Evolutionary conservation across 768 basidiomycete species (phyloP).

Genomic region (Asterophora parasitica): DNA sequence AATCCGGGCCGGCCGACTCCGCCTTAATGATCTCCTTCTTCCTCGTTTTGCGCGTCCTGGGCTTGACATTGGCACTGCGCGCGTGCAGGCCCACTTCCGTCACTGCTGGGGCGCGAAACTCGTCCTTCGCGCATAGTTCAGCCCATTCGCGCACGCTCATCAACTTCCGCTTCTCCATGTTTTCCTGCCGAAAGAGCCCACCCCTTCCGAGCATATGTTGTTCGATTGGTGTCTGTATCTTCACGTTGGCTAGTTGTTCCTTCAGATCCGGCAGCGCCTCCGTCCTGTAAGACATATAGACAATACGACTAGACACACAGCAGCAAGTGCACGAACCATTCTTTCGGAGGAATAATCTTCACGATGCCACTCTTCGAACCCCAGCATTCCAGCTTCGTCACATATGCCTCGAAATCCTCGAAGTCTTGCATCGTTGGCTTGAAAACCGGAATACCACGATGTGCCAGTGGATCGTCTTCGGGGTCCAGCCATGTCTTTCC

Average conservation of each 20-base stretch:
- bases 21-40: constrained; percentile 35
- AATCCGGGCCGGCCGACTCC: constrained; percentile 42
- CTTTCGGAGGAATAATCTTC: constrained; percentile 91
- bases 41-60: constrained; percentile 34
- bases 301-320: constrained; percentile 14
- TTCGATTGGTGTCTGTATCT: constrained; percentile 87
- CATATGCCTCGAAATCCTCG: constrained; percentile 85
- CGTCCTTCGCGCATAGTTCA: constrained; percentile 68
- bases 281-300: constrained; percentile 40
- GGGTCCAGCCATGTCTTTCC: constrained; percentile 68
- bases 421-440: constrained; percentile 92
- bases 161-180: constrained; percentile 79
- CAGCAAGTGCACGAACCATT: constrained; percentile 62
- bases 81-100: constrained; percentile 59
- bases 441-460: constrained; percentile 95
- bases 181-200: constrained; percentile 87
- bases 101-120: constrained; percentile 69
- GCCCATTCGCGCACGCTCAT: constrained; percentile 89
- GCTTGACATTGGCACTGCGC: constrained; percentile 31
- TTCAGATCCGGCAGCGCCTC: constrained; percentile 67
- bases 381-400: constrained; percentile 86
- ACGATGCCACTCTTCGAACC: constrained; percentile 88
- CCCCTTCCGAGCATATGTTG: constrained; percentile 86
- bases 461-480: constrained; percentile 73
- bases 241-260: constrained; percentile 66